These are phyloP conservation scores for Magnusiomyces tetraspermus DNA, from an alignment of 1,139 yeast genomes.

Conservation along the genomic window DNA sequence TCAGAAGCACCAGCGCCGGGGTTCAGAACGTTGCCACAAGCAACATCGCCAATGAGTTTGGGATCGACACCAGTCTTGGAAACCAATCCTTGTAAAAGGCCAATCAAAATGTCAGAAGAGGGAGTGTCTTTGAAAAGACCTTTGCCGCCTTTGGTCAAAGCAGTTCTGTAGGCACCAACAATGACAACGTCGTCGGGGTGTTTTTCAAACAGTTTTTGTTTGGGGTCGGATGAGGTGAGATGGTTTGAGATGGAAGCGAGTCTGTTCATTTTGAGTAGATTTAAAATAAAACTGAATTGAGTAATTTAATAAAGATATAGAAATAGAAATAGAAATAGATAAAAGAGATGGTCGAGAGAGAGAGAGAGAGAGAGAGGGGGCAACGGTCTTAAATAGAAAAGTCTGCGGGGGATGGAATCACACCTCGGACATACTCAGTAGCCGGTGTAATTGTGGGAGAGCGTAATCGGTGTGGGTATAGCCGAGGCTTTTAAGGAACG, in stretches of 20 bases:
- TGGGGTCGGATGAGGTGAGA: conserved; percentile 24
- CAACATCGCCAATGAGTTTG: conserved; percentile 64
- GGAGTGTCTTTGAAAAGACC: conserved; percentile 72
- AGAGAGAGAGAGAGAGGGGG: not conserved
- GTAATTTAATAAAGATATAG: no score
- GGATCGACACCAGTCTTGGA: conserved; percentile 54
- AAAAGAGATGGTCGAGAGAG: not conserved
- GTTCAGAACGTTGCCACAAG: conserved; percentile 82
- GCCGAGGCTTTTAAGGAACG: not conserved
- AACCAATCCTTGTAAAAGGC: conserved; percentile 54
- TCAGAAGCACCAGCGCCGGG: conserved; percentile 89
- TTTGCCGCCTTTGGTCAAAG: conserved; percentile 76
- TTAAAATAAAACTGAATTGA: no score
- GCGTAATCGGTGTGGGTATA: no score
- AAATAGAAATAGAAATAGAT: not conserved
- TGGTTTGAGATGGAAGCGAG: no score
- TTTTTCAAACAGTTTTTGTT: conserved; percentile 41
- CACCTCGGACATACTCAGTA: no score
- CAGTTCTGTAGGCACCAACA: conserved; percentile 82
- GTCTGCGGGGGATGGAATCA: not conserved
- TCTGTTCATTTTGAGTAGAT: conserved; percentile 28
- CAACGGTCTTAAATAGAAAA: not conserved
- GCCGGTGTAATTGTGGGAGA: no score
- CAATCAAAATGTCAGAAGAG: conserved; percentile 61
- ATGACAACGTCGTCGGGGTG: conserved; percentile 81